phyloP scores from a whole-genome alignment of 176 grass and related monocot genomes.

The maize (Zea mays) region DNA sequence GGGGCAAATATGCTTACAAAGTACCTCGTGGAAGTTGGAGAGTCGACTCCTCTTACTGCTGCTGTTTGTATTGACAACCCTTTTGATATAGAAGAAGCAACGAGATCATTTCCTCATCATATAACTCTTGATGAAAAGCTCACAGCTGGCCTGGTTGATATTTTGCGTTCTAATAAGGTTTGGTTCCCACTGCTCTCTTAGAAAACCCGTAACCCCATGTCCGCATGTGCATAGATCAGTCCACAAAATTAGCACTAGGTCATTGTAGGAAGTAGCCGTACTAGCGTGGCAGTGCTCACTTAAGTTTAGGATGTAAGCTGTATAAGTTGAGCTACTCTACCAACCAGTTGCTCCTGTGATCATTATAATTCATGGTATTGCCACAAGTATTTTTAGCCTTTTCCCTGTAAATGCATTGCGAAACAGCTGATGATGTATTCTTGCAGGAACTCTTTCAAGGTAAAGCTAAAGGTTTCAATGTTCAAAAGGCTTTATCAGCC shows the following conservation, averaged over 20 bases:
- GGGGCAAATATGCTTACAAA: constrained; percentile 95
- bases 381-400: constrained; percentile 11
- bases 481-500: constrained; percentile 72
- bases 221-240: not conserved
- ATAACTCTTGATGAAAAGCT: constrained; percentile 70
- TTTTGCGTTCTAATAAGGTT: constrained; percentile 89
- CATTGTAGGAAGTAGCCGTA: constrained; percentile 16
- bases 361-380: constrained; percentile 7
- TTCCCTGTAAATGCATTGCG: constrained; percentile 8
- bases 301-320: constrained; percentile 6
- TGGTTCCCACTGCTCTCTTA: constrained; percentile 5
- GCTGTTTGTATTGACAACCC: constrained; percentile 86
- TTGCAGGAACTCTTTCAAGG: constrained; percentile 98
- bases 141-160: constrained; percentile 73
- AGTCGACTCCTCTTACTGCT: constrained; percentile 84
- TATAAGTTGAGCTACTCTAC: constrained; percentile 13
- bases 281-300: not conserved
- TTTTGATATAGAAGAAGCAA: constrained; percentile 89
- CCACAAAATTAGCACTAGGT: not conserved
- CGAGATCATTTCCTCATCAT: constrained; percentile 66
- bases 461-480: constrained; percentile 82
- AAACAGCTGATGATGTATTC: constrained; percentile 30
- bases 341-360: not conserved
- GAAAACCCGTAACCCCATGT: not conserved
- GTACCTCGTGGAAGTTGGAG: constrained; percentile 88